Percentiles rank a stretch among this genome's conserved stretches.
Conservation (phyloP, 768 basidiomycete species). For the Phanerochaete sordida region DNA sequence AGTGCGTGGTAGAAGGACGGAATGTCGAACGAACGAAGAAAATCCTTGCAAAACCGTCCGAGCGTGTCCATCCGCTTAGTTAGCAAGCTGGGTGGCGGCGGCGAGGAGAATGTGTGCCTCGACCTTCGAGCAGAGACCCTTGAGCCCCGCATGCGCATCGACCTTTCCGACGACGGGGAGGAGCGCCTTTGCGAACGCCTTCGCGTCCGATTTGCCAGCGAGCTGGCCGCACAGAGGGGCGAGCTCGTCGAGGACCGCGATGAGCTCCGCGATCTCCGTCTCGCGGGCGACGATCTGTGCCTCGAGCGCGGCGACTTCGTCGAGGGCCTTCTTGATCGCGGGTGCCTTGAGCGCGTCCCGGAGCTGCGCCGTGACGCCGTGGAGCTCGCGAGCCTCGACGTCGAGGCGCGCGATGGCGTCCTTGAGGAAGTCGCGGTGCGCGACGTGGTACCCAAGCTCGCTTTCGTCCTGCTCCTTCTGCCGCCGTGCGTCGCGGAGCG, state of each 20-base stretch:
- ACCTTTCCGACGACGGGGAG: not conserved
- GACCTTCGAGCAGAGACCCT: not conserved
- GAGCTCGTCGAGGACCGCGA: not conserved
- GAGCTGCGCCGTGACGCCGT: not conserved
- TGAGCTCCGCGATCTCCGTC: not conserved
- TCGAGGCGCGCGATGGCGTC: not conserved
- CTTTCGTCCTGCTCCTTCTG: not conserved
- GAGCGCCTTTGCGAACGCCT: not conserved
- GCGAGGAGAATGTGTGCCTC: not conserved
- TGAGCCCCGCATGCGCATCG: not conserved
- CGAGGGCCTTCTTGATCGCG: not conserved
- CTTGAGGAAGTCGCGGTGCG: not conserved
- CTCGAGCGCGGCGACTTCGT: not conserved
- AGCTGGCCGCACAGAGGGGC: not conserved
- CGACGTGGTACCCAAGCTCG: not conserved
- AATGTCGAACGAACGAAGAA: too few relatives aligned
- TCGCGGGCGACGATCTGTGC: not conserved
- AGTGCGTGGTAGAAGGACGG: too few relatives aligned
- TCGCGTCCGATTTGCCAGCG: not conserved
- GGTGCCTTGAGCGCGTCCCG: not conserved
- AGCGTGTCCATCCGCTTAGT: too few relatives aligned
- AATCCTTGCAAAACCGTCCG: too few relatives aligned
- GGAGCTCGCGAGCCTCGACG: not conserved
- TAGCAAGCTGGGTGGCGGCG: not conserved
- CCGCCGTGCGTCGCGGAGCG: not conserved